Percentiles rank a stretch among this genome's conserved stretches.
Conservation (phyloP, 768 basidiomycete species). For the Plicaturopsis crispa region DNA sequence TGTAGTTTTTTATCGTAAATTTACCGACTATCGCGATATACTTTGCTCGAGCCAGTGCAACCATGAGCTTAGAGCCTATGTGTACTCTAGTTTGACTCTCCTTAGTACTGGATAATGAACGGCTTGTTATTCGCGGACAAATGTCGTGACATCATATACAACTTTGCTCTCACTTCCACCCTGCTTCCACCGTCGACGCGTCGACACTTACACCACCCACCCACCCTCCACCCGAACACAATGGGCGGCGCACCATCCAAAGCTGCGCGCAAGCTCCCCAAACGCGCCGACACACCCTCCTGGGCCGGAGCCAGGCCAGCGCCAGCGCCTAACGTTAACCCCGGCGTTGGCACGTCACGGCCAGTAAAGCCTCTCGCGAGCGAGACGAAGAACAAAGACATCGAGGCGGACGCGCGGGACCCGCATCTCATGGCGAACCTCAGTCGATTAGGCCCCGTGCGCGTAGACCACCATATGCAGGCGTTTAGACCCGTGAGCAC, state of each 20-base stretch:
- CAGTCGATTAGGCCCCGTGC: conserved; percentile 55
- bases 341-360: conserved; percentile 5
- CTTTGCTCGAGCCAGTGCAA: too few relatives aligned
- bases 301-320: conserved; percentile 41
- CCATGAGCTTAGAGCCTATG: too few relatives aligned
- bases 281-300: conserved; percentile 30
- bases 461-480: conserved; percentile 59
- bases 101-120: too few relatives aligned
- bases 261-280: conserved; percentile 48
- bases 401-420: conserved; percentile 60
- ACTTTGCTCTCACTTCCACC: too few relatives aligned
- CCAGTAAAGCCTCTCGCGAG: conserved; percentile 29
- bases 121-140: too few relatives aligned
- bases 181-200: too few relatives aligned
- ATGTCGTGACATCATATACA: too few relatives aligned
- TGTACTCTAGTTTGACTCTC: too few relatives aligned
- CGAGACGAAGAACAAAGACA: conserved; percentile 49
- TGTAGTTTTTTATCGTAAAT: too few relatives aligned
- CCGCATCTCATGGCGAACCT: conserved; percentile 67
- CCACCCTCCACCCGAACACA: too few relatives aligned
- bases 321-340: not conserved
- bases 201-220: too few relatives aligned
- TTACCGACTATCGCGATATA: too few relatives aligned
- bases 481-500: conserved; percentile 37
- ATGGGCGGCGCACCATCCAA: conserved; percentile 67